Percentiles rank a stretch among this genome's conserved stretches.
Evolutionary conservation across 2,329 filamentous ascomycete genomes (phyloP).

Genomic region (Exophiala spinifera): DNA sequence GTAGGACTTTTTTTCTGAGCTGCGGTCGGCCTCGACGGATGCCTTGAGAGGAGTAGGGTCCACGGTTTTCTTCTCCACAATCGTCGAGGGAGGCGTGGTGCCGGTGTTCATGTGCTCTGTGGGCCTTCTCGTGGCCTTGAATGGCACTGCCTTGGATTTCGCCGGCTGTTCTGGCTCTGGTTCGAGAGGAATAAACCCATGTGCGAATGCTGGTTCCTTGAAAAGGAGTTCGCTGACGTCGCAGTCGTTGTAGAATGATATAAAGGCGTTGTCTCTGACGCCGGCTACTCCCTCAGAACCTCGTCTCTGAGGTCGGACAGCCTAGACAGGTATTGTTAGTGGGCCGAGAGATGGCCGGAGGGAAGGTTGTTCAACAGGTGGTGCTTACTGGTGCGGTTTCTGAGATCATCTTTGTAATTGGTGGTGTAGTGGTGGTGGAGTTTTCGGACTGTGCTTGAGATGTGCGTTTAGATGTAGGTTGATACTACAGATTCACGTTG

Average conservation of each 20-base stretch:
- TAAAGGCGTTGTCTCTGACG: slow-evolving; percentile 16
- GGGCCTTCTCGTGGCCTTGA: slow-evolving; percentile 9
- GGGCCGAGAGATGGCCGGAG: neutral
- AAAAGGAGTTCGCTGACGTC: slow-evolving; percentile 23
- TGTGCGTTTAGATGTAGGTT: neutral
- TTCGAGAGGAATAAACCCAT: slow-evolving; percentile 18
- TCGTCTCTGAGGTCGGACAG: neutral
- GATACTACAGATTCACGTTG: neutral
- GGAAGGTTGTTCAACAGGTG: no score
- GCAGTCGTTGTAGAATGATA: slow-evolving; percentile 22
- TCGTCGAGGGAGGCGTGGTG: slow-evolving; percentile 16
- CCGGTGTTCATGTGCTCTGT: slow-evolving; percentile 20
- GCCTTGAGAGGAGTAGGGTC: slow-evolving; percentile 2
- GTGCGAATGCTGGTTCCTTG: slow-evolving; percentile 10
- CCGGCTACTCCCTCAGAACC: neutral
- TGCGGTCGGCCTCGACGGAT: neutral
- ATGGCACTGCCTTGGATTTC: neutral
- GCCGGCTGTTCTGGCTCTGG: slow-evolving; percentile 6
- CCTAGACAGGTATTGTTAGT: neutral
- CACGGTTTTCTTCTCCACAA: neutral
- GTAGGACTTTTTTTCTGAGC: slow-evolving; percentile 1
- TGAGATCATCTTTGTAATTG: slow-evolving; percentile 16
- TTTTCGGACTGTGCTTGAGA: neutral
- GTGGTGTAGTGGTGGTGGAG: slow-evolving; percentile 1
- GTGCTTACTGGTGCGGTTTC: slow-evolving; percentile 16